These are phyloP conservation scores for Lasiodiplodia sp. DNA, from an alignment of 2,329 filamentous ascomycete genomes.

Conservation along the genomic window DNA sequence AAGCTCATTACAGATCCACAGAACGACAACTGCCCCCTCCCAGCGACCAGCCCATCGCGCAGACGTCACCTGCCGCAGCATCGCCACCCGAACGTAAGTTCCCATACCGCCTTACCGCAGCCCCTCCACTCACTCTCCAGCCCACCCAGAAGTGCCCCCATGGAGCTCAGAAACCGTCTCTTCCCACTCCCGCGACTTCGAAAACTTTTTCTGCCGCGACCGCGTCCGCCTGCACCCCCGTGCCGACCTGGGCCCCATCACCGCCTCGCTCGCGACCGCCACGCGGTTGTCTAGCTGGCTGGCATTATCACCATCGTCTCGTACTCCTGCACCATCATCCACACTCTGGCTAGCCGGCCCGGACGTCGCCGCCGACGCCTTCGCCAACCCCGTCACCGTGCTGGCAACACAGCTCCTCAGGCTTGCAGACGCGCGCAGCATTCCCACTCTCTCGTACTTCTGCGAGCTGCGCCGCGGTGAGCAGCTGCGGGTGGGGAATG, in stretches of 20 bases:
- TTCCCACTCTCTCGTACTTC: slow-evolving; percentile 31
- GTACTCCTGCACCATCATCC: no score
- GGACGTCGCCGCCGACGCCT: slow-evolving; percentile 14
- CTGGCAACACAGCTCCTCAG: slow-evolving; percentile 29
- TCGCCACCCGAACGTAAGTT: no score
- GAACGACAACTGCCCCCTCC: no score
- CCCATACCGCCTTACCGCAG: no score
- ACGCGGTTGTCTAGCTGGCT: slow-evolving; percentile 26
- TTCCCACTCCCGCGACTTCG: slow-evolving; percentile 25
- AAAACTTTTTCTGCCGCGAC: slow-evolving; percentile 31
- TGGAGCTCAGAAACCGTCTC: slow-evolving; percentile 11
- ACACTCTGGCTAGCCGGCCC: slow-evolving; percentile 25
- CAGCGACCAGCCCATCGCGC: no score
- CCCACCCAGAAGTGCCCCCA: no score
- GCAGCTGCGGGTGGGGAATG: background rate
- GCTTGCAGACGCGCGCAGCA: slow-evolving; percentile 13
- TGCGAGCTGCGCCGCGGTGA: slow-evolving; percentile 28
- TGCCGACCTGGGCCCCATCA: background rate
- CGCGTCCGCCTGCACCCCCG: slow-evolving; percentile 17
- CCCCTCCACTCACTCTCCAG: no score
- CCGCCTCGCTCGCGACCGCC: slow-evolving; percentile 5
- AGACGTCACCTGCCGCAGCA: no score
- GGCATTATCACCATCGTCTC: no score
- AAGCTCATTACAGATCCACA: no score
- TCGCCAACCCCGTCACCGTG: slow-evolving; percentile 20